A percentile compares a stretch with the other conserved stretches of the same genome.
Conservation (phyloP, 768 basidiomycete species). For the Boletus reticulatus region DNA sequence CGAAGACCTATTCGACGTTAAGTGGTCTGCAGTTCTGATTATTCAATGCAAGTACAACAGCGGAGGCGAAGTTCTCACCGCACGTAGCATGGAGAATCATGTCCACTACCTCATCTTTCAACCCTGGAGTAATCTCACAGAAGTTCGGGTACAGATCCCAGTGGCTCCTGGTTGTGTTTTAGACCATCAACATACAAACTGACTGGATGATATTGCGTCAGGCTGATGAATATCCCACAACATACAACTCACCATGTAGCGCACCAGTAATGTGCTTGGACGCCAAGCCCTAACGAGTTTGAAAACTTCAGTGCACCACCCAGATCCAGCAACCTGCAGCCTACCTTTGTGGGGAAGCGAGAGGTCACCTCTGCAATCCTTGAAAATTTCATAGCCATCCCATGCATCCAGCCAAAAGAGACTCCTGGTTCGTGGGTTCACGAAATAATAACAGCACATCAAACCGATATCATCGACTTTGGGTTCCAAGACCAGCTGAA, state of each 20-base stretch:
- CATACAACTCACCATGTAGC: conserved; percentile 9
- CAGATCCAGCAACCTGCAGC: not conserved
- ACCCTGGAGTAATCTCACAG: conserved; percentile 21
- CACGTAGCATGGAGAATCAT: conserved; percentile 28
- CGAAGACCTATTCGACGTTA: conserved; percentile 28
- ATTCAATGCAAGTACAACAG: not conserved
- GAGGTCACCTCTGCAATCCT: conserved; percentile 19
- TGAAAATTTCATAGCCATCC: conserved; percentile 32
- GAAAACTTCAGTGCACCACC: not conserved
- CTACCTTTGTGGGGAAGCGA: conserved; percentile 26
- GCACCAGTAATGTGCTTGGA: conserved; percentile 40
- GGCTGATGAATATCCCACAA: not conserved
- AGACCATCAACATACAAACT: not conserved
- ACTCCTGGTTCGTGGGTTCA: conserved; percentile 42
- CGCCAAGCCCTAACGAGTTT: conserved; percentile 27
- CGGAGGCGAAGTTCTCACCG: conserved; percentile 12
- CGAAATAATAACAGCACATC: conserved; percentile 49
- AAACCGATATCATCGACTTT: conserved; percentile 15
- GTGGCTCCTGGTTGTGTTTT: conserved; percentile 30
- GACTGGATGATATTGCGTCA: conserved; percentile 6
- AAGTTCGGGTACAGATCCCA: conserved; percentile 33
- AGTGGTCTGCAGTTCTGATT: conserved; percentile 18
- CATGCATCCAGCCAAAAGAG: conserved; percentile 56
- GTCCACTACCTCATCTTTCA: conserved; percentile 26
- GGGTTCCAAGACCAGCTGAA: conserved; percentile 49